Percentiles rank a stretch among this genome's conserved stretches.
Conservation (phyloP, 2,329 filamentous ascomycete genomes). For the Microdochium trichocladiopsis region DNA sequence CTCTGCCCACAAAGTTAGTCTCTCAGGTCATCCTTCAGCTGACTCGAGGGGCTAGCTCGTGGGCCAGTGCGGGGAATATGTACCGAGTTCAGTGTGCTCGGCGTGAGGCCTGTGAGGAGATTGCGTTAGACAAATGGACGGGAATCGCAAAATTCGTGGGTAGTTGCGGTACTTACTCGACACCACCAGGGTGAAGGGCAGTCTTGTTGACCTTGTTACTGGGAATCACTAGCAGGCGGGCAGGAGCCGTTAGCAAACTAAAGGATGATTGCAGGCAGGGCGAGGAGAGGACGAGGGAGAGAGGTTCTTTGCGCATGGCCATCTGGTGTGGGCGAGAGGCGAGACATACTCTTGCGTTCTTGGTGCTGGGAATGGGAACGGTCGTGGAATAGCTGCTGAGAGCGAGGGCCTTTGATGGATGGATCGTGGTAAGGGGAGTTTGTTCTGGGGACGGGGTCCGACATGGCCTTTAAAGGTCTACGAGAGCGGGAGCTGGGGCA, state of each 20-base stretch:
- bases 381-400: constrained; percentile 29
- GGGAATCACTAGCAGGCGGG: constrained; percentile 36
- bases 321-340: neutral
- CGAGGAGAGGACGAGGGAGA: neutral
- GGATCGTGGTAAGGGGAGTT: constrained; percentile 37
- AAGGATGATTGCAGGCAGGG: constrained; percentile 8
- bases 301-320: neutral
- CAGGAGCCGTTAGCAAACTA: neutral
- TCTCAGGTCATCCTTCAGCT: constrained; percentile 11
- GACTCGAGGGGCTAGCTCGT: neutral
- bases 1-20: constrained; percentile 34
- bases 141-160: constrained; percentile 3
- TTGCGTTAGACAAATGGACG: constrained; percentile 16
- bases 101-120: constrained; percentile 56
- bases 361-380: constrained; percentile 19
- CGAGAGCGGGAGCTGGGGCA: constrained; percentile 8
- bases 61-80: constrained; percentile 9
- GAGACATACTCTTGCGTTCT: constrained; percentile 16
- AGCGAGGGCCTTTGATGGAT: constrained; percentile 33
- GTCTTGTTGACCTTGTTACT: constrained; percentile 77
- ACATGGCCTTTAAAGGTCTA: constrained; percentile 23
- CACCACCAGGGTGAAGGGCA: constrained; percentile 81
- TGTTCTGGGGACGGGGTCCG: constrained; percentile 32
- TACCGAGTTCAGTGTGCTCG: constrained; percentile 88
- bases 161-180: constrained; percentile 58